phyloP scores from a whole-genome alignment of 2,329 filamentous ascomycete species.

The Fusarium nodosum region DNA sequence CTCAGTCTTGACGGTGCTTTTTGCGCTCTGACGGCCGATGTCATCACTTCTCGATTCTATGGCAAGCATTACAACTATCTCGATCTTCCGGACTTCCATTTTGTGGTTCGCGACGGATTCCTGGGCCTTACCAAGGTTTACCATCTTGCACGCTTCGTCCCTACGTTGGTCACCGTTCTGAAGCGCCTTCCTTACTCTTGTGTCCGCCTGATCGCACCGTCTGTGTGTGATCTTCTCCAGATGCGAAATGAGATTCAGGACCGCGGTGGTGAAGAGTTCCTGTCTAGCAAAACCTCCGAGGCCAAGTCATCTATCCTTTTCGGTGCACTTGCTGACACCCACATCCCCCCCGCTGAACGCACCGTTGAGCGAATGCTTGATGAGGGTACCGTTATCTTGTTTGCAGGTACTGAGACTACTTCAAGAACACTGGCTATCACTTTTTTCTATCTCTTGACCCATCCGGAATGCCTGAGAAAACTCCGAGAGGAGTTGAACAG shows the following conservation, averaged over 20 bases:
- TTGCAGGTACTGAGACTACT: conserved; percentile 4
- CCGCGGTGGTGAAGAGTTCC: background rate
- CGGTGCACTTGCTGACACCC: background rate
- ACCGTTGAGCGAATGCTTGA: conserved; percentile 6
- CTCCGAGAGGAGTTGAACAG: background rate
- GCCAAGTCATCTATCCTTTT: conserved; percentile 1
- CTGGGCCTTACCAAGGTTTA: conserved; percentile 1
- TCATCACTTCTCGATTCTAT: conserved; percentile 1
- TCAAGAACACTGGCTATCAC: conserved; percentile 1
- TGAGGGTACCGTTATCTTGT: background rate
- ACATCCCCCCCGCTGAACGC: background rate
- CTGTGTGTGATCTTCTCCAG: background rate
- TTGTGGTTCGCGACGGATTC: conserved; percentile 1
- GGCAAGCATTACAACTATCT: conserved; percentile 5
- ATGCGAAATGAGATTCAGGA: conserved; percentile 3
- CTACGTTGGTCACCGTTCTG: background rate
- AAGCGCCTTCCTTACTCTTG: background rate
- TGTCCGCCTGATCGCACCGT: background rate
- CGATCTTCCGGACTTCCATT: conserved; percentile 1
- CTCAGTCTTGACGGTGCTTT: conserved; percentile 2
- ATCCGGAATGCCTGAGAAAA: background rate
- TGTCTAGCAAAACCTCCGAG: background rate
- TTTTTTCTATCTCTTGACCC: background rate
- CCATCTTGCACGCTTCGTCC: background rate
- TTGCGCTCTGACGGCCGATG: conserved; percentile 1